phyloP scores from a whole-genome alignment of 768 basidiomycete species.

The Tricholoma saponaceum region DNA sequence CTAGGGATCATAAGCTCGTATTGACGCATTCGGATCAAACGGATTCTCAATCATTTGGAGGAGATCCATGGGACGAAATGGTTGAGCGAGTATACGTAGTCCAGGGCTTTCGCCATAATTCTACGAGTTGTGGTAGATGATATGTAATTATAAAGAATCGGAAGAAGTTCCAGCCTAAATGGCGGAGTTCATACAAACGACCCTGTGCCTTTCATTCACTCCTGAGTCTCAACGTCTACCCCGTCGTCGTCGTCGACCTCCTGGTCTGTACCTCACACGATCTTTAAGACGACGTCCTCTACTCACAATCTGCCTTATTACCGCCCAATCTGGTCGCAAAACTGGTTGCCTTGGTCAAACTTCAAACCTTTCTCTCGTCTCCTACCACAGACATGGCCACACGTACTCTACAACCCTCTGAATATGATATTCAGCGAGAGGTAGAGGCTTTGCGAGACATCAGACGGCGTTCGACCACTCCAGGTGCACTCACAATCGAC shows the following conservation, averaged over 20 bases:
- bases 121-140: too few species aligned
- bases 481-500: constrained; percentile 81
- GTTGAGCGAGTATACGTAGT: not conserved
- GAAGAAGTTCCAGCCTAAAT: not conserved
- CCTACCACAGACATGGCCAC: constrained; percentile 30
- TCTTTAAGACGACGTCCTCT: not conserved
- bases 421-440: constrained; percentile 83
- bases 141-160: too few species aligned
- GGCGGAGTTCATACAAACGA: constrained; percentile 18
- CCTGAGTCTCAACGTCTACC: not conserved
- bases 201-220: constrained; percentile 4
- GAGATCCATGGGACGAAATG: not conserved
- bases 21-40: not conserved
- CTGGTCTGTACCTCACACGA: not conserved
- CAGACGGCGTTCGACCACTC: constrained; percentile 76
- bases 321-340: constrained; percentile 4
- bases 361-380: not conserved
- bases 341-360: not conserved
- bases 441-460: constrained; percentile 84
- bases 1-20: not conserved
- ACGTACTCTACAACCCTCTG: constrained; percentile 66
- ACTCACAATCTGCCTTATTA: not conserved
- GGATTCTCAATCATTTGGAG: not conserved
- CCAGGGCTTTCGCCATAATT: too few species aligned
- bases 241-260: not conserved